A percentile compares a stretch with the other conserved stretches of the same genome.
phyloP scores from a whole-genome alignment of 2,329 filamentous ascomycete species.

The Aspergillus luchuensis region DNA sequence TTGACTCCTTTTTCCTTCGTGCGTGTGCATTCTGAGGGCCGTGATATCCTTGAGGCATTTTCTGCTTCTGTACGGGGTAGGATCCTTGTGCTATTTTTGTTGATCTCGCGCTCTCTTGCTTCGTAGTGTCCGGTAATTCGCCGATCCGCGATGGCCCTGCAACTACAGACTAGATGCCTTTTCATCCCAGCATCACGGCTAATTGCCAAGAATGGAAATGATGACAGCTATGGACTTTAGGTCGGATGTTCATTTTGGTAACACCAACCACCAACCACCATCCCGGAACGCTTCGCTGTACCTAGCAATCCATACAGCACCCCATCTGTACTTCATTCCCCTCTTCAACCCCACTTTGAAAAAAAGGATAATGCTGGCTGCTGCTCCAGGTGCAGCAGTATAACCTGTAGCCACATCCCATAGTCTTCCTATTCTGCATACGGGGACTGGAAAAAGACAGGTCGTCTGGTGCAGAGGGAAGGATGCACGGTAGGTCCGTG shows the following conservation, averaged over 20 bases:
- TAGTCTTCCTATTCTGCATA: background rate
- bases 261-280: background rate
- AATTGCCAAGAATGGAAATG: background rate
- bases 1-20: background rate
- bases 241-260: background rate
- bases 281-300: background rate
- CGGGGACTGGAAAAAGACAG: background rate
- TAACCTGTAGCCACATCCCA: background rate
- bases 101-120: background rate
- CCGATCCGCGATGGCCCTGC: background rate
- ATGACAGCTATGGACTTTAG: background rate
- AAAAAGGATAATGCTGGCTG: background rate
- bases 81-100: constrained; percentile 1
- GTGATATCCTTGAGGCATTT: constrained; percentile 3
- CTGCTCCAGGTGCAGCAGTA: background rate
- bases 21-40: background rate
- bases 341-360: background rate
- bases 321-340: background rate
- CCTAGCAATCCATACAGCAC: background rate
- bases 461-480: background rate
- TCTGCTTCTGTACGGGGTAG: background rate
- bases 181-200: background rate
- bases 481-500: background rate
- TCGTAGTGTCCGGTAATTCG: background rate
- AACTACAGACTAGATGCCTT: background rate